Conservation (phyloP, 306 rosid genomes). For the Glycine latifolia region DNA sequence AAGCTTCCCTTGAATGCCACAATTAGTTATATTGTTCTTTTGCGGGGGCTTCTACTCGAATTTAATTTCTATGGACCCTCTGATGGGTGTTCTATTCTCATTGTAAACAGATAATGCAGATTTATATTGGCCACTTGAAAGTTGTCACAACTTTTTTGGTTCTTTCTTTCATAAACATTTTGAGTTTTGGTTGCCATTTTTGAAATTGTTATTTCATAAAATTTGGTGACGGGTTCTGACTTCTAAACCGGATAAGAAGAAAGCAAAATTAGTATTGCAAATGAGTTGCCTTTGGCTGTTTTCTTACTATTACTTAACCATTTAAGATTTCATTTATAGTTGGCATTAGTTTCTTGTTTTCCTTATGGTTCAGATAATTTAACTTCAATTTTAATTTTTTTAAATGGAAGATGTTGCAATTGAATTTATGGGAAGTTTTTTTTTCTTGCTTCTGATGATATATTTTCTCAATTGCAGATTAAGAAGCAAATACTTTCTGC, state of each 20-base stretch:
- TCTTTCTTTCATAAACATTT: neutral
- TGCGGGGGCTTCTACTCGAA: slow-evolving; percentile 12
- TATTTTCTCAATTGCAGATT: slow-evolving; percentile 60
- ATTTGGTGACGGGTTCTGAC: too few species aligned
- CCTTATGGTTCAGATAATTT: slow-evolving; percentile 16
- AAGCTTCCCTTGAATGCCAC: slow-evolving; percentile 2
- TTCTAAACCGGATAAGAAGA: neutral
- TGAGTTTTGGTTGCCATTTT: too few species aligned
- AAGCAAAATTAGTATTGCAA: neutral
- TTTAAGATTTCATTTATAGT: neutral
- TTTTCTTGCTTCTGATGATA: slow-evolving; percentile 39
- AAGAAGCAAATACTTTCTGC: slow-evolving; percentile 73
- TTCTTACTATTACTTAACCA: neutral
- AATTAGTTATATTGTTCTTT: neutral
- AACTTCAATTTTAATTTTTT: neutral
- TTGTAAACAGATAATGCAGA: neutral
- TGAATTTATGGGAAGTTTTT: neutral
- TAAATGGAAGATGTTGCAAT: slow-evolving; percentile 12
- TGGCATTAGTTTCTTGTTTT: slow-evolving; percentile 15
- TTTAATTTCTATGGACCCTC: neutral
- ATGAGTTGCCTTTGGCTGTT: slow-evolving; percentile 3
- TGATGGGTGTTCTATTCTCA: neutral
- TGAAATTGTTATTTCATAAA: too few species aligned
- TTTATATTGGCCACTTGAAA: neutral
- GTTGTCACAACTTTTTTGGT: neutral